These are phyloP conservation scores for Beauveria varroae DNA, from an alignment of 2,329 filamentous ascomycete genomes.

Conservation along the genomic window DNA sequence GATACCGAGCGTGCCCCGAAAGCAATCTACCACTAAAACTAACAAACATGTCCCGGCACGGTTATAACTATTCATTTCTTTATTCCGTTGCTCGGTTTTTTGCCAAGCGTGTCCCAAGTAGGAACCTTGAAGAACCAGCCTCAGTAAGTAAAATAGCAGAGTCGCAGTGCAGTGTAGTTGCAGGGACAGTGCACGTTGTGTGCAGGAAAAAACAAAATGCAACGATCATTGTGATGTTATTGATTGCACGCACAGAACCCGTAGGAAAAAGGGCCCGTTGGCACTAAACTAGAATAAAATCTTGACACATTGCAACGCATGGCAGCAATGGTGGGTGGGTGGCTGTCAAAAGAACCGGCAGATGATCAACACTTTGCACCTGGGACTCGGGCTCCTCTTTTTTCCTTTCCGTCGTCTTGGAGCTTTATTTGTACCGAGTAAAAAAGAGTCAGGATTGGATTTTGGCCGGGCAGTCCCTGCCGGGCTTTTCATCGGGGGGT, in stretches of 20 bases:
- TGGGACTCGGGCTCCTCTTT: background rate
- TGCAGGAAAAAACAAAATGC: background rate
- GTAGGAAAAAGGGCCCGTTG: background rate
- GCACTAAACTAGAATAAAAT: background rate
- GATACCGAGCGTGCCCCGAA: too few species aligned
- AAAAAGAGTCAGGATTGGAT: too few species aligned
- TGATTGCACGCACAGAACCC: too few species aligned
- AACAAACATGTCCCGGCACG: too few species aligned
- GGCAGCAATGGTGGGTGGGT: background rate
- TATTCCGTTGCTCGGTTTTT: background rate
- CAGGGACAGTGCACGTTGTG: background rate
- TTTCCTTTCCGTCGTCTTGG: background rate
- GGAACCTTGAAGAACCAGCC: background rate
- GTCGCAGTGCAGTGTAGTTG: background rate
- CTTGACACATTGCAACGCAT: background rate
- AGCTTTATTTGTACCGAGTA: background rate
- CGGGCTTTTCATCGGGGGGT: too few species aligned
- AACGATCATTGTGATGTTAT: background rate
- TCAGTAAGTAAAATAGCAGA: background rate
- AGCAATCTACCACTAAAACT: too few species aligned
- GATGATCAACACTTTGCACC: background rate
- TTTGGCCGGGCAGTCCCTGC: too few species aligned
- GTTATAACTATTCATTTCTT: background rate
- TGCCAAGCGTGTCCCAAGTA: background rate
- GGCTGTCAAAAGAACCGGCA: background rate